Evolutionary conservation across 257 asterid genomes (phyloP).

Genomic region (Scutellaria baicalensis): DNA sequence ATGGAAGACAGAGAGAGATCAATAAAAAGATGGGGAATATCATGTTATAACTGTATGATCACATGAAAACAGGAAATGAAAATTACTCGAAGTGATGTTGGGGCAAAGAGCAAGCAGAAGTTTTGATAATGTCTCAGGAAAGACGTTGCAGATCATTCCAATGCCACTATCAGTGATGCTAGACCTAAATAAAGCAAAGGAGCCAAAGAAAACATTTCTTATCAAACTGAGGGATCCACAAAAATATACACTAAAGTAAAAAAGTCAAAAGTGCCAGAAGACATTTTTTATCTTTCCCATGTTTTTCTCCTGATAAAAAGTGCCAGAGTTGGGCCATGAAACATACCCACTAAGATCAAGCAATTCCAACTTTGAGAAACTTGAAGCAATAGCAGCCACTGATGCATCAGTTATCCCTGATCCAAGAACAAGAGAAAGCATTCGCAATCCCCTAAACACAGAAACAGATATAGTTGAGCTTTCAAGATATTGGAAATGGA

Average conservation of each 20-base stretch:
- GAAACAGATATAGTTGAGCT: not conserved
- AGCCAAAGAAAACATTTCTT: not conserved
- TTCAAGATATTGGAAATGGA: not conserved
- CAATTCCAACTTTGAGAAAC: constrained; percentile 72
- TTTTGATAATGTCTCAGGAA: constrained; percentile 72
- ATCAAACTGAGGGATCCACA: not conserved
- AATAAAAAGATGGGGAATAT: not conserved
- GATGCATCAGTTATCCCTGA: constrained; percentile 95
- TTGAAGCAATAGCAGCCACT: constrained; percentile 85
- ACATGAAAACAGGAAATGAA: constrained; percentile 4
- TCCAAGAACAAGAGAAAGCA: constrained; percentile 97
- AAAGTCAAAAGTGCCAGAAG: not conserved
- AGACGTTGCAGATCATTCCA: constrained; percentile 94
- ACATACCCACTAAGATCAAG: constrained; percentile 98
- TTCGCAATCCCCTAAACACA: constrained; percentile 63
- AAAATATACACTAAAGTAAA: not conserved
- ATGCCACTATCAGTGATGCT: constrained; percentile 91
- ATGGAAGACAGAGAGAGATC: not conserved
- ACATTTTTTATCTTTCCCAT: not conserved
- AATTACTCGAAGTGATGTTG: constrained; percentile 86
- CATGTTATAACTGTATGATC: not conserved
- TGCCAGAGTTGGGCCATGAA: not conserved
- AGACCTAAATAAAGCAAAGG: constrained; percentile 48
- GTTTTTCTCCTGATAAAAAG: not conserved
- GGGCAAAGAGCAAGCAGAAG: constrained; percentile 95